Base-by-base conservation (phyloP, 306 rosid genomes). In the Hylodesmum podocarpum region DNA sequence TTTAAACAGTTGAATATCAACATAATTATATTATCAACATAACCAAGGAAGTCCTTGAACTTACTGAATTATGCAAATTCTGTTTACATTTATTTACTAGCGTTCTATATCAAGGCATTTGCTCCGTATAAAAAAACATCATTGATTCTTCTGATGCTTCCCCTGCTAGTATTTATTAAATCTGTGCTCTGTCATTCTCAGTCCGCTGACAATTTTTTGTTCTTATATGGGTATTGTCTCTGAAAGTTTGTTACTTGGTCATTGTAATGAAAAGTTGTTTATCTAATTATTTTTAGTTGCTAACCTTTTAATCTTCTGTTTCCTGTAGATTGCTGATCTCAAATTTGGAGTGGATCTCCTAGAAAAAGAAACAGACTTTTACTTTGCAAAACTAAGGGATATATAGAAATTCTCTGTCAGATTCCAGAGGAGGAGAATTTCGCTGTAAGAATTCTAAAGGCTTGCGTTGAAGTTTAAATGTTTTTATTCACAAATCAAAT, bases 321-420 rank as follows among this genome's bases (percentile, higher is more conserved):
- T 71, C 18, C 29, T 76, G 58, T 86, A 94, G 97, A 49, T 94
- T 76, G 78, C 88, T 22, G 97, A 88, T 67, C 96, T 91, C 65
- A 94, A 94, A 84, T 67, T 82, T 57, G 83, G 96, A 1, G 87
- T 94, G 70, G 91, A 89, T 85, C 67, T 78, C 75, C 87, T 91
- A 81, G 96, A 91, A 78, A 94, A 94, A 75, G 98, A 94, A 75
- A 81, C 97, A 82, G 96, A 91, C 68, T 94, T 94, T 61, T 94
- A 94, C 87, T 94, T 91, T 24, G 94, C 89, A 81, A 94, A 94
- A 79, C 82, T 94, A 73, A 83, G 96, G 75, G 98, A 94, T 75
- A 77, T 75, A 77, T 94, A 47, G 97, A 94, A 86, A 87, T 94
- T 79, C 90, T 93, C 25, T 94, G 98, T 79, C 98, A 94, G 86